Base-by-base conservation (phyloP, 2,329 filamentous ascomycete species). In the Botrytis paeoniae region DNA sequence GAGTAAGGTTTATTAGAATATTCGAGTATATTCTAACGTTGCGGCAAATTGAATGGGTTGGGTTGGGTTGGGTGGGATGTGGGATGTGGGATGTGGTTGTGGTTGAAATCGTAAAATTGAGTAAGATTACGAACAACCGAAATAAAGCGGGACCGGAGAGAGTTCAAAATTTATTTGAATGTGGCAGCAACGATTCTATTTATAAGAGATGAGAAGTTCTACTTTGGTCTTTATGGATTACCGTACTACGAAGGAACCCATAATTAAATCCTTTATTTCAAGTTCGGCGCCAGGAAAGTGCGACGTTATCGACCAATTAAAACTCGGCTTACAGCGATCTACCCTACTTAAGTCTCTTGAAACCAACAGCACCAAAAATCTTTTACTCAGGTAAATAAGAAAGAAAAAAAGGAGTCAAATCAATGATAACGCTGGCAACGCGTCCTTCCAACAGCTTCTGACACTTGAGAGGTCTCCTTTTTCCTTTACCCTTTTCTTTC, bases 81-180 rank as follows among this genome's bases (percentile, higher is more conserved):
- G 48, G 48, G 45, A 25, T 7, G 14, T 16, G 25, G 39, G 35
- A 18, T n/a, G 48, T 54, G 48, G 51, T 48, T 35, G 57, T 68
- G 54, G 63, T 72, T 69, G 70, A 29, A 35, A 59, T 72, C 63
- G 70, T 59, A 69, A 72, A 61, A 37, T 54, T 32, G 41, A 43
- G 29, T 29, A 60, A 69, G 35, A 69, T 69, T 72, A 72, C 70
- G 63, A 51, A 72, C 70, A 72, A 72, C 70, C 70, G 54, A 68
- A 68, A 68, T 68, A 57, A 68, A 68, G 37, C 41, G 35, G 48
- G 41, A 51, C 63, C 70, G 41, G 37, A 60, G 43, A 69, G 3
- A 32, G 18, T 35, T 72, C 54, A 32, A 66, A 68, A 51, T 12
- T 10, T 3, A 1, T 39, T 18, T 4, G 22, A 39, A 25, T n/a